phyloP scores from a whole-genome alignment of 768 basidiomycete species.

The Mrakia gelida region DNA sequence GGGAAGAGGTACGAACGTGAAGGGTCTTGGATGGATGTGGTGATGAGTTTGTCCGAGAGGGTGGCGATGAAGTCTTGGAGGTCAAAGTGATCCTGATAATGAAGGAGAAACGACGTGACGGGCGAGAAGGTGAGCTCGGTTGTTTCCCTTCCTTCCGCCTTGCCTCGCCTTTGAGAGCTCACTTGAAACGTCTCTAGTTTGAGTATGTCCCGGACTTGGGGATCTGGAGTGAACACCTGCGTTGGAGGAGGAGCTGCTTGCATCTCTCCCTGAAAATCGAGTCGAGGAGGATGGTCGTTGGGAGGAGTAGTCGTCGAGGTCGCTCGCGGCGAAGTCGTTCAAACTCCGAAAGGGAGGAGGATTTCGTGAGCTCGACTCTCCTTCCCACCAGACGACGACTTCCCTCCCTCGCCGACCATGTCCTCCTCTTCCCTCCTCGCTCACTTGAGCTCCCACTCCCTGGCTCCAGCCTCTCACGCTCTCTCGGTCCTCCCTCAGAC shows the following conservation, averaged over 20 bases:
- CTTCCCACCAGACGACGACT: no score
- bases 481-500: constrained; percentile 10
- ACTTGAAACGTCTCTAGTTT: constrained; percentile 1
- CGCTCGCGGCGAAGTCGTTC: no score
- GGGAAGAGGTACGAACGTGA: constrained; percentile 60
- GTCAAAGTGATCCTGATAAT: constrained; percentile 79
- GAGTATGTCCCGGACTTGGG: constrained; percentile 14
- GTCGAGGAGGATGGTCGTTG: no score
- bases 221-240: not conserved
- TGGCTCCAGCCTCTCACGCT: not conserved
- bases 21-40: constrained; percentile 73
- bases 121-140: not conserved
- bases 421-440: not conserved
- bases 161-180: not conserved
- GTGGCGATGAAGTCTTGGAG: constrained; percentile 81
- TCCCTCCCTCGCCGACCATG: not conserved
- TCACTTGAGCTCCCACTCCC: not conserved
- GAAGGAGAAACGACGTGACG: not conserved
- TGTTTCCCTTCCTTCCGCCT: not conserved
- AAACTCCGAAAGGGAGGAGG: no score
- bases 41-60: constrained; percentile 81
- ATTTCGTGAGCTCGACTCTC: no score
- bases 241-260: not conserved
- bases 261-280: not conserved
- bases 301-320: no score